Conservation (phyloP, 176 grass and related monocot species). For the Puya raimondii region DNA sequence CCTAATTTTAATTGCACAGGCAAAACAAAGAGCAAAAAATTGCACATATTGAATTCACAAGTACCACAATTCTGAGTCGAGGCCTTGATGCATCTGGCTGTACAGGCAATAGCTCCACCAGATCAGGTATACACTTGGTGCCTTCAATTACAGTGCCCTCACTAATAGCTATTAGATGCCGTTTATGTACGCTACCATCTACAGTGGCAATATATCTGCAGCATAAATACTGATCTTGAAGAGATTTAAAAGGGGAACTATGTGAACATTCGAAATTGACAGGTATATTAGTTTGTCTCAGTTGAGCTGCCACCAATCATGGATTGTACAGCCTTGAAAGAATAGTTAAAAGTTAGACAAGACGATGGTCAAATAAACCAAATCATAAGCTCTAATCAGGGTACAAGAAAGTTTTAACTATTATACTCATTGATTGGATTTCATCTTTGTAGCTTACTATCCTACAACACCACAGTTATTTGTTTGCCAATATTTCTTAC, state of each 20-base stretch:
- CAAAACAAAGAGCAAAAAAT: conserved; percentile 3
- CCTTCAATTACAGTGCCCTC: conserved; percentile 77
- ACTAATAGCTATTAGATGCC: conserved; percentile 69
- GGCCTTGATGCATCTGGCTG: conserved; percentile 56
- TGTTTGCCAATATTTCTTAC: too few species aligned
- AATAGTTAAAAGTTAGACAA: too few species aligned
- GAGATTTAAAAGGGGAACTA: not conserved
- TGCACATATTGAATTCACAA: conserved; percentile 14
- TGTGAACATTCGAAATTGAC: not conserved
- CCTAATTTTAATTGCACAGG: not conserved
- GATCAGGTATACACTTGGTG: conserved; percentile 71
- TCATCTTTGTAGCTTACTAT: too few species aligned
- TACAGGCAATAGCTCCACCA: conserved; percentile 53
- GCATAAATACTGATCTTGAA: not conserved
- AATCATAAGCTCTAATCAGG: not conserved
- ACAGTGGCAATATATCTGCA: conserved; percentile 89
- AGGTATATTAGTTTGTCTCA: not conserved
- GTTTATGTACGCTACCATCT: conserved; percentile 58
- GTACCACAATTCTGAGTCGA: conserved; percentile 79
- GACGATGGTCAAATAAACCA: too few species aligned
- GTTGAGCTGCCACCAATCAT: not conserved
- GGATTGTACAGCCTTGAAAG: not conserved
- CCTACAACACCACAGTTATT: too few species aligned
- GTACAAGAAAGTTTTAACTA: not conserved
- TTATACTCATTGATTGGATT: not conserved